A percentile compares a stretch with the other conserved stretches of the same genome.
phyloP scores from a whole-genome alignment of 2,329 filamentous ascomycete species.

The Zasmidium citrigriseum region DNA sequence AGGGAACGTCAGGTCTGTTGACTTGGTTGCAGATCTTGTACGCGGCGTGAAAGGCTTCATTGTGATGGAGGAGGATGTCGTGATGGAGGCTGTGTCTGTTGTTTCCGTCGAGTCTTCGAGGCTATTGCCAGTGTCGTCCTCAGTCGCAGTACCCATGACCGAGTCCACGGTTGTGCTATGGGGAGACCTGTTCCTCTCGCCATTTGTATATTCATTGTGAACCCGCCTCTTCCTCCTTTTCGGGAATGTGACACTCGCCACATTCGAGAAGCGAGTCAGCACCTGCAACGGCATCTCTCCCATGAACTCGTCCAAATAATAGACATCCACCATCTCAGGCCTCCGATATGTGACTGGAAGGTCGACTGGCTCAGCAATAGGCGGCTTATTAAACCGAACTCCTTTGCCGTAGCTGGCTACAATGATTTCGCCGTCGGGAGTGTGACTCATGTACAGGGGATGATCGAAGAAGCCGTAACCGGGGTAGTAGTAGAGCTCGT shows the following conservation, averaged over 20 bases:
- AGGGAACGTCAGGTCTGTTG: not conserved
- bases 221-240: not conserved
- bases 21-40: not conserved
- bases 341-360: no score
- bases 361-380: not conserved
- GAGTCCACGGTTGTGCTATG: not conserved
- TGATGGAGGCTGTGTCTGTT: not conserved
- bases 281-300: slow-evolving; percentile 11
- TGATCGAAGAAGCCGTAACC: slow-evolving; percentile 6
- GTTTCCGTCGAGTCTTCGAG: not conserved
- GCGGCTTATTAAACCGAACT: not conserved
- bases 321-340: slow-evolving; percentile 12
- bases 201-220: no score
- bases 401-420: slow-evolving; percentile 10
- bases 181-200: not conserved
- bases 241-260: slow-evolving; percentile 6
- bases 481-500: slow-evolving; percentile 13
- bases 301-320: slow-evolving; percentile 10
- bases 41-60: not conserved
- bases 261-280: slow-evolving; percentile 14
- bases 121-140: not conserved
- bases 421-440: slow-evolving; percentile 4
- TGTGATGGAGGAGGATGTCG: not conserved
- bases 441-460: slow-evolving; percentile 8
- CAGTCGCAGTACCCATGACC: not conserved